Conservation (phyloP, 2,329 filamentous ascomycete species). For the Orbilia javanica region DNA sequence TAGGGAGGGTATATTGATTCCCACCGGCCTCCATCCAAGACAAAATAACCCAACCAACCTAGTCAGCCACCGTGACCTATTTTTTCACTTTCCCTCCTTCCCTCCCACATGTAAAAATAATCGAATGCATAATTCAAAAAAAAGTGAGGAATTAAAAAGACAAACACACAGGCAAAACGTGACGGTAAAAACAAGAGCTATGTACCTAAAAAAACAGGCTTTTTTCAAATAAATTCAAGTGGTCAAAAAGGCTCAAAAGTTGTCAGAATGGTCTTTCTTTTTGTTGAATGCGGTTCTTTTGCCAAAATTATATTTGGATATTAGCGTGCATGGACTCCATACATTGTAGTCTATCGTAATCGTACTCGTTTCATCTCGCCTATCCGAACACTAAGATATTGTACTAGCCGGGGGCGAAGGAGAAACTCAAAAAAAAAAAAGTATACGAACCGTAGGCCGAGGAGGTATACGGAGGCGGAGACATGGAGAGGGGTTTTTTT, state of each 20-base stretch:
- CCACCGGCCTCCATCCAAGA: constrained; percentile 5
- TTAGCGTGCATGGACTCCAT: background rate
- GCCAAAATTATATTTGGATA: constrained; percentile 46
- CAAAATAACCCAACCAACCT: background rate
- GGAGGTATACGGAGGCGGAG: constrained; percentile 20
- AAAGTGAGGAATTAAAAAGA: background rate
- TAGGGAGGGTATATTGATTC: constrained; percentile 22
- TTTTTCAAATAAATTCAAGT: background rate
- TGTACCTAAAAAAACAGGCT: background rate
- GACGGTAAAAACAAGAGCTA: background rate
- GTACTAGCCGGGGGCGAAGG: too few species aligned
- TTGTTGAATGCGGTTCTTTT: constrained; percentile 9
- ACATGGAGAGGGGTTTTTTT: constrained; percentile 9
- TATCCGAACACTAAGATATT: constrained; percentile 6
- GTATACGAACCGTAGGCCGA: background rate
- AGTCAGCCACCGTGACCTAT: background rate
- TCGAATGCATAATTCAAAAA: background rate
- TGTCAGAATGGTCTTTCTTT: too few species aligned
- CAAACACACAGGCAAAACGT: background rate
- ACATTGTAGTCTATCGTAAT: background rate
- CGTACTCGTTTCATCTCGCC: constrained; percentile 34
- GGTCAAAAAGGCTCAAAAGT: too few species aligned
- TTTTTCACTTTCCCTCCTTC: background rate
- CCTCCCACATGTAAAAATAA: constrained; percentile 6
- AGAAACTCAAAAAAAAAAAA: too few species aligned